These are phyloP conservation scores for Massarina eburnea DNA, from an alignment of 2,329 filamentous ascomycete species.

Conservation along the genomic window DNA sequence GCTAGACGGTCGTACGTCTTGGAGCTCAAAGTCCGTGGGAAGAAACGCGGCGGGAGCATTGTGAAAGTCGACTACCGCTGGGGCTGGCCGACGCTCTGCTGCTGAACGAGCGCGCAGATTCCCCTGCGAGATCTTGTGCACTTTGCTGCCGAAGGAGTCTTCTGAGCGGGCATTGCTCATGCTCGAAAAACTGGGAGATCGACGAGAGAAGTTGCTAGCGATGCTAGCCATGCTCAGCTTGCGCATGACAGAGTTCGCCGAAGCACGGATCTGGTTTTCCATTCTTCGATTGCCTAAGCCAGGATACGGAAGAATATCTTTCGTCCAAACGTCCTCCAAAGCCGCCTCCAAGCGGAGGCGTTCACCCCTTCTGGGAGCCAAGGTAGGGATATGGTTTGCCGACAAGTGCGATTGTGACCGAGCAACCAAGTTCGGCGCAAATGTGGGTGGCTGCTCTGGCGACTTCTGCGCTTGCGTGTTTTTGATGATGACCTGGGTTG, in stretches of 20 bases:
- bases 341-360: slow-evolving; percentile 74
- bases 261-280: slow-evolving; percentile 73
- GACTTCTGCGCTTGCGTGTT: slow-evolving; percentile 75
- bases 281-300: slow-evolving; percentile 70
- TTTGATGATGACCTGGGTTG: slow-evolving; percentile 80
- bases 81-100: slow-evolving; percentile 29
- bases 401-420: slow-evolving; percentile 79
- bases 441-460: slow-evolving; percentile 47
- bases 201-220: slow-evolving; percentile 72
- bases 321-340: slow-evolving; percentile 80
- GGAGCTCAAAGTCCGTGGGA: slow-evolving; percentile 51
- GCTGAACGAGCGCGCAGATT: slow-evolving; percentile 26
- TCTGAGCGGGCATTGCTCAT: slow-evolving; percentile 41
- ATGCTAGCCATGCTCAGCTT: slow-evolving; percentile 84
- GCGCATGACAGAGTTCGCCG: slow-evolving; percentile 84
- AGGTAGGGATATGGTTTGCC: slow-evolving; percentile 66
- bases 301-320: slow-evolving; percentile 77
- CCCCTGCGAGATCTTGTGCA: slow-evolving; percentile 28
- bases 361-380: slow-evolving; percentile 74
- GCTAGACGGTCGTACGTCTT: slow-evolving; percentile 25
- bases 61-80: slow-evolving; percentile 49
- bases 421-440: slow-evolving; percentile 60
- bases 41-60: slow-evolving; percentile 51
- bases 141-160: slow-evolving; percentile 34
- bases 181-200: slow-evolving; percentile 62